Evolutionary conservation across 2,329 filamentous ascomycete genomes (phyloP), one percentile per base, ranked within the genome.

Genomic region (Hymenoscyphus fructigenus): DNA sequence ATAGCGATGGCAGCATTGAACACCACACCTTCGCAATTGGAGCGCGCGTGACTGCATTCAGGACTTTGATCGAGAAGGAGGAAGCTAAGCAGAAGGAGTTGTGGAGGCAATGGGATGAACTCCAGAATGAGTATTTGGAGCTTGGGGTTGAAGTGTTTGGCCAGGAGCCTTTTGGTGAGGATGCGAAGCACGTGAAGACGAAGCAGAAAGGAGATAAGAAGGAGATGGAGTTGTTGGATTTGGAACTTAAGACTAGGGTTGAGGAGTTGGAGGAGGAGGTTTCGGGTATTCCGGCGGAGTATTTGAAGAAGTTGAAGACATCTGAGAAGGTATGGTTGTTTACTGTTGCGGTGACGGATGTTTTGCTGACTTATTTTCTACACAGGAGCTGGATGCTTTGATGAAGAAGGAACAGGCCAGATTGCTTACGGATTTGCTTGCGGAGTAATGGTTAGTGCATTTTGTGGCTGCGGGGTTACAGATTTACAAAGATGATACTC

Each of bases 61-160:
- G 67, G 36, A 60, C 47, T 14, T 23, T 67, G 3, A 29, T 74
- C 15, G 65, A 70, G 56, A 67, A 62, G 10, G 69, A 74, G 32
- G 65, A 70, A 53, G 59, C 38, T 1, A 70, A 70, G 28, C 23
- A 75, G 47, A 65, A 65, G 15, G 66, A 67, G 1, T 68, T 66
- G n/a, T 75, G 73, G 74, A 70, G 65, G 38, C 55, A 70, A 29
- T 75, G 71, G 70, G 68, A 74, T 32, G 66, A 70, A 1, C 15
- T 74, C 1, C 71, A 75, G 61, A 38, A 59, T 9, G 73, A 75
- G 41, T 73, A 72, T 57, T 23, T 70, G 12, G 62, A 66, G 59
- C 65, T 74, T 47, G 71, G 64, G 23, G 53, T 66, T 2, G 62
- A 67, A 26, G 58, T 70, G 9, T 66, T 70, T 34, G 66, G 69